These are phyloP conservation scores for Naganishia cerealis DNA, from an alignment of 1,284 basidiomycete species.

Conservation along the genomic window DNA sequence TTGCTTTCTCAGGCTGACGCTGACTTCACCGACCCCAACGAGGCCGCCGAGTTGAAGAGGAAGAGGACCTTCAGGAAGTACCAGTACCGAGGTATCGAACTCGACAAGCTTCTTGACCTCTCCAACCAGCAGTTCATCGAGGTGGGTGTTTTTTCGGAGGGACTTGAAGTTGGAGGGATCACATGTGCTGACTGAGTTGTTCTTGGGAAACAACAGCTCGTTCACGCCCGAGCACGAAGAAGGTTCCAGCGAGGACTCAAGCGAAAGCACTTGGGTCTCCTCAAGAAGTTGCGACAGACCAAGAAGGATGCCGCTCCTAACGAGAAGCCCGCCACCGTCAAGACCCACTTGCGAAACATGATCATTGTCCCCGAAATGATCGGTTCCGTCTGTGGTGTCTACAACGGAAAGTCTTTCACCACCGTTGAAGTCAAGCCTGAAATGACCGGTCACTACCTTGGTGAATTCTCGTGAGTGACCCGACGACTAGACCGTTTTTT, in stretches of 20 bases:
- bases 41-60: conserved; percentile 94
- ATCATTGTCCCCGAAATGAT: conserved; percentile 99
- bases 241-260: conserved; percentile 99
- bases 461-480: conserved; percentile 65
- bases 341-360: conserved; percentile 99
- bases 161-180: background rate
- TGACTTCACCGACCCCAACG: conserved; percentile 76
- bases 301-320: conserved; percentile 98
- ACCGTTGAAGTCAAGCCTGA: conserved; percentile 99
- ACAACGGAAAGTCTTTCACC: conserved; percentile 83
- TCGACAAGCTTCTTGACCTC: conserved; percentile 95
- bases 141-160: conserved; percentile 40
- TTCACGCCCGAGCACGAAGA: conserved; percentile 96
- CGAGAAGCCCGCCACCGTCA: conserved; percentile 97
- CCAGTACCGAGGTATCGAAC: conserved; percentile 95
- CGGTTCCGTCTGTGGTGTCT: conserved; percentile 91
- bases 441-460: conserved; percentile 99
- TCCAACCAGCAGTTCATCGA: conserved; percentile 78
- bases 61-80: conserved; percentile 98
- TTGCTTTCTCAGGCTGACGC: conserved; percentile 62
- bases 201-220: conserved; percentile 63
- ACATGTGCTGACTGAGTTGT: background rate
- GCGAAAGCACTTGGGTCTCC: conserved; percentile 96
- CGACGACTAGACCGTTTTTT: background rate
- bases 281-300: conserved; percentile 99